A percentile compares a stretch with the other conserved stretches of the same genome.
phyloP scores from a whole-genome alignment of 2,329 filamentous ascomycete genomes.

The Fusarium udum region DNA sequence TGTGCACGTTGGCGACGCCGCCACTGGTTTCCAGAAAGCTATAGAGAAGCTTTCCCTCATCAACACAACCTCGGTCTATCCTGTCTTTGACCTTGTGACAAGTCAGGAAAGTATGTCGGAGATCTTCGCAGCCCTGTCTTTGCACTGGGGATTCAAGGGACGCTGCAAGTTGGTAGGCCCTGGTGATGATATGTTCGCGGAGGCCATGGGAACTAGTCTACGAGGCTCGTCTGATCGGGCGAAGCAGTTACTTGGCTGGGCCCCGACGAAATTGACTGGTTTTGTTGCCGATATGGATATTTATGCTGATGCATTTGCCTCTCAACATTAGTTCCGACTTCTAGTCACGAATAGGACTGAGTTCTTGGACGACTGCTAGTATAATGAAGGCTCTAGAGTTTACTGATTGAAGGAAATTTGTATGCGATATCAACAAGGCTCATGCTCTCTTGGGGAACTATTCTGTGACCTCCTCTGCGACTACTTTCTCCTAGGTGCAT shows the following conservation, averaged over 20 bases:
- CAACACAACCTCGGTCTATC: background rate
- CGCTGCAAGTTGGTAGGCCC: background rate
- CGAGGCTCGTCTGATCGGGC: background rate
- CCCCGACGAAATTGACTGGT: rapidly evolving
- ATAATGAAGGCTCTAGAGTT: rapidly evolving
- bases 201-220: background rate
- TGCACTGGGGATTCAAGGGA: rapidly evolving
- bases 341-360: background rate
- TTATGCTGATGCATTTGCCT: background rate
- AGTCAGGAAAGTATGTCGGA: background rate
- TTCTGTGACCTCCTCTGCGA: no score
- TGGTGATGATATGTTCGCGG: background rate
- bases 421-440: no score
- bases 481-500: no score
- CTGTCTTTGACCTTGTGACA: background rate
- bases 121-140: background rate
- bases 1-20: background rate
- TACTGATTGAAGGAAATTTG: rapidly evolving
- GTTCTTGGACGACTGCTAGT: no score
- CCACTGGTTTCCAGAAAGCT: background rate
- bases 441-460: no score
- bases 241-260: background rate
- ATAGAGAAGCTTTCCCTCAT: background rate
- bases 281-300: background rate
- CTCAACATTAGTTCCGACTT: background rate